Percentiles rank a stretch among this genome's conserved stretches.
Conservation (phyloP, 2,329 filamentous ascomycete species). For the Aciculosporium take region DNA sequence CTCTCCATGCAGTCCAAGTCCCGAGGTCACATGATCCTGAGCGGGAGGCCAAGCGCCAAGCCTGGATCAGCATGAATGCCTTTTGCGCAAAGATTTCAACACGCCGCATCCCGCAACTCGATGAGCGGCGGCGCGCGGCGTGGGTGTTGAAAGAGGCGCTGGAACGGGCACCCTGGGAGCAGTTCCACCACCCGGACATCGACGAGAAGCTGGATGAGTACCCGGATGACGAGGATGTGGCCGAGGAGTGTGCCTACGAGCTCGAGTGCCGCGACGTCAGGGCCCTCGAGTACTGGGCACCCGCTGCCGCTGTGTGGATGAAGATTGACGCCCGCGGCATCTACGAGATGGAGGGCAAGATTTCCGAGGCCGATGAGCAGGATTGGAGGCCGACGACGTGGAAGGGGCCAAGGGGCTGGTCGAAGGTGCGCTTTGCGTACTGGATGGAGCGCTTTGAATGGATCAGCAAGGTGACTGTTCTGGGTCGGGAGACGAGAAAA, state of each 20-base stretch:
- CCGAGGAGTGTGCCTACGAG: slow-evolving; percentile 1
- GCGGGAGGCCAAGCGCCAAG: slow-evolving; percentile 1
- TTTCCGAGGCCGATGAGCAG: not conserved
- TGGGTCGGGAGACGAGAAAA: not conserved
- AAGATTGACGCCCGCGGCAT: not conserved
- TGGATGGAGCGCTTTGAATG: slow-evolving; percentile 2
- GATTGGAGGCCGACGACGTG: not conserved
- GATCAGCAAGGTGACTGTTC: not conserved
- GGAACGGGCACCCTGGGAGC: slow-evolving; percentile 1
- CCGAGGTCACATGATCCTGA: not conserved
- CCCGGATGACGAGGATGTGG: slow-evolving; percentile 1
- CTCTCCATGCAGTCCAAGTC: not conserved
- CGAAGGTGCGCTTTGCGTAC: not conserved
- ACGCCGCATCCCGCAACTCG: not conserved
- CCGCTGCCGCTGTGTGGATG: slow-evolving; percentile 1
- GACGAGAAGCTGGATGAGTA: not conserved
- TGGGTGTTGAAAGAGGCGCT: slow-evolving; percentile 2
- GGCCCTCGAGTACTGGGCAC: slow-evolving; percentile 2
- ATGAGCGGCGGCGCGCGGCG: not conserved
- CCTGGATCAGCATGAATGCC: slow-evolving; percentile 2
- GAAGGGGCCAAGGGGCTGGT: slow-evolving; percentile 1
- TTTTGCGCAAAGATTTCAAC: slow-evolving; percentile 2
- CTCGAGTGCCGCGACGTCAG: slow-evolving; percentile 3
- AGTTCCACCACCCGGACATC: slow-evolving; percentile 2
- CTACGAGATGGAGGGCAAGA: slow-evolving; percentile 1